Percentiles rank a stretch among this genome's conserved stretches.
phyloP scores from a whole-genome alignment of 192 early-diverging fungal genomes.

The Rhizoclosmatium globosum region DNA sequence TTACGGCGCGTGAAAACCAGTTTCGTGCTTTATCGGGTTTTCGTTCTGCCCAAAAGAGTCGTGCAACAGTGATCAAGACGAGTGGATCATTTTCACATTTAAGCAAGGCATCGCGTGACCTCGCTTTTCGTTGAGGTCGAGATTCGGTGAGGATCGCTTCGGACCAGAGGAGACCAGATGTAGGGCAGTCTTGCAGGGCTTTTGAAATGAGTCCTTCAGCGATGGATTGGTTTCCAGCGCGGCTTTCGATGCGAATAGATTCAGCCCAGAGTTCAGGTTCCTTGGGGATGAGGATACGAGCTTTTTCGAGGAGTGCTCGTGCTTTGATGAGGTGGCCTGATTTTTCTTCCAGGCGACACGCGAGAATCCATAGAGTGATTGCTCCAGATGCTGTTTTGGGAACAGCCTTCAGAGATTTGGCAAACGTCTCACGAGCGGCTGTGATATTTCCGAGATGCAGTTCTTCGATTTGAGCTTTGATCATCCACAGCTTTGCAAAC shows the following conservation, averaged over 20 bases:
- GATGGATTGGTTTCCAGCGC: slow-evolving; percentile 74
- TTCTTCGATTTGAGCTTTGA: slow-evolving; percentile 82
- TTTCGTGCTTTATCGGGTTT: slow-evolving; percentile 92
- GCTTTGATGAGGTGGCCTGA: slow-evolving; percentile 73
- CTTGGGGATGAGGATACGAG: slow-evolving; percentile 84
- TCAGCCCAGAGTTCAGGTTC: slow-evolving; percentile 86
- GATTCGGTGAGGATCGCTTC: slow-evolving; percentile 87
- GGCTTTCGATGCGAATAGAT: slow-evolving; percentile 79
- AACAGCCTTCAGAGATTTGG: slow-evolving; percentile 76
- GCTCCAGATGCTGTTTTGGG: slow-evolving; percentile 61
- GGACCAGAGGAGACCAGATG: slow-evolving; percentile 86
- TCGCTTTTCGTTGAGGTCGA: slow-evolving; percentile 85
- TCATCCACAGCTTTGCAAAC: slow-evolving; percentile 94
- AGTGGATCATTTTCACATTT: slow-evolving; percentile 87
- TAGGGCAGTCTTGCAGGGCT: slow-evolving; percentile 92
- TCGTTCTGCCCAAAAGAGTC: slow-evolving; percentile 93
- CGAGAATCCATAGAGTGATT: slow-evolving; percentile 82
- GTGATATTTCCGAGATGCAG: slow-evolving; percentile 64
- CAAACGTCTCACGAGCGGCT: slow-evolving; percentile 76
- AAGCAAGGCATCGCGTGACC: slow-evolving; percentile 90
- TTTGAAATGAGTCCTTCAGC: slow-evolving; percentile 82
- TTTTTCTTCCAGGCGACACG: slow-evolving; percentile 82
- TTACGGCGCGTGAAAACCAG: slow-evolving; percentile 89
- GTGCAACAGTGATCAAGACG: slow-evolving; percentile 82
- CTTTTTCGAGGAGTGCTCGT: slow-evolving; percentile 84